Base-by-base conservation (phyloP, 2,329 filamentous ascomycete genomes). In the Cladosporium sp. region DNA sequence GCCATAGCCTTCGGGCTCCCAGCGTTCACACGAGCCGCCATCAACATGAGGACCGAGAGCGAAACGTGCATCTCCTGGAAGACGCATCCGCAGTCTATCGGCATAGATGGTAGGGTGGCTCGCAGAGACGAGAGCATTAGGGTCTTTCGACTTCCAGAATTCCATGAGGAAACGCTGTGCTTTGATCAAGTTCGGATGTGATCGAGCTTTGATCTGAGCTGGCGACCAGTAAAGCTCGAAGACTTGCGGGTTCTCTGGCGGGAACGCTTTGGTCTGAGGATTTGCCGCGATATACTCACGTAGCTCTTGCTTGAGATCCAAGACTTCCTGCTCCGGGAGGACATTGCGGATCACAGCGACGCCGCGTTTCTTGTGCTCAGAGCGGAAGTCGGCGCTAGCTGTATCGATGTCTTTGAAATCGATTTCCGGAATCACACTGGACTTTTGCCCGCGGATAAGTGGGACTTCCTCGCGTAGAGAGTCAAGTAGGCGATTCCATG, bases 1-100 rank as follows among this genome's bases (percentile, higher is more conserved):
- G 28, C 78, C 74, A 68, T 89, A 90, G 4, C 87, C 87, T 59
- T 83, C 79, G 32, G 82, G 80, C 64, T 79, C 76, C 78, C 78
- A 80, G 13, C 78, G 74, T 65, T 80, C 78, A 17, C 77, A 76
- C 34, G 73, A 75, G 4, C 78, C 78, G n/a, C 77, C 77, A 58
- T 80, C 78, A 8, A 80, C 74, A 55, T 80, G 78, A n/a, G 86
- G 86, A 36, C 87, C 78, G 0, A 81, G 68, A 34, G 79, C 78
- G 50, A 80, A 79, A 28, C 74, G 74, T n/a, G 75, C 71, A 59
- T 80, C 78, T 44, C 79, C 79, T 5, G 81, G 81, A 8, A 82
- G 80, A 51, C 87, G 73, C 70, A 80, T 79, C 32, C 78, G 74
- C 25, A 80, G 65, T 22, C 78, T 73, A 64, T 80, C 78, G 32